phyloP scores from a whole-genome alignment of 2,329 filamentous ascomycete species.

The Alternaria burnsii region DNA sequence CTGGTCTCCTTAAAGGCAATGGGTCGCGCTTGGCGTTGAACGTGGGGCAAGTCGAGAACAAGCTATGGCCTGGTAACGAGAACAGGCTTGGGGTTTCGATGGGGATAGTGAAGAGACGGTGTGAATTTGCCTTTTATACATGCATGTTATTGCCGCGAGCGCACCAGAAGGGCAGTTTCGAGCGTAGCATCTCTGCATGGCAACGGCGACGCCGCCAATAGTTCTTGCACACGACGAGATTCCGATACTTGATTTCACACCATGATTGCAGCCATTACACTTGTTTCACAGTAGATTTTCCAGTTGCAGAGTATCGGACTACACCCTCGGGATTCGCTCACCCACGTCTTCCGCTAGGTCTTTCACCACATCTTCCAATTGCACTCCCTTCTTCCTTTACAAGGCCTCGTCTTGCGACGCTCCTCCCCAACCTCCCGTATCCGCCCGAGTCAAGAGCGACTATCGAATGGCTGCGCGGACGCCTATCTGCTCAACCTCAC shows the following conservation, averaged over 20 bases:
- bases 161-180: conserved; percentile 21
- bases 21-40: conserved; percentile 22
- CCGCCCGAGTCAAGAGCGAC: conserved; percentile 2
- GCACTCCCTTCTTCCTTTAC: background rate
- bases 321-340: background rate
- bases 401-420: background rate
- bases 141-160: conserved; percentile 20
- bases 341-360: background rate
- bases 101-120: conserved; percentile 21
- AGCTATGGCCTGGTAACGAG: conserved; percentile 26
- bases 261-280: background rate
- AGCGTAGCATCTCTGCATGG: conserved; percentile 25
- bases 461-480: conserved; percentile 11
- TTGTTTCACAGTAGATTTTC: background rate
- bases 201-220: conserved; percentile 23
- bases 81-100: conserved; percentile 14
- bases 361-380: background rate
- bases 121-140: conserved; percentile 26
- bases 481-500: conserved; percentile 18
- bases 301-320: background rate
- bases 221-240: conserved; percentile 11
- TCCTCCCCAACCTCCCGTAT: conserved; percentile 1
- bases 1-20: conserved; percentile 35
- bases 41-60: conserved; percentile 38
- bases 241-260: background rate